Evolutionary conservation across 352 stramenopile species (phyloP).

Genomic region (Pythium biforme): DNA sequence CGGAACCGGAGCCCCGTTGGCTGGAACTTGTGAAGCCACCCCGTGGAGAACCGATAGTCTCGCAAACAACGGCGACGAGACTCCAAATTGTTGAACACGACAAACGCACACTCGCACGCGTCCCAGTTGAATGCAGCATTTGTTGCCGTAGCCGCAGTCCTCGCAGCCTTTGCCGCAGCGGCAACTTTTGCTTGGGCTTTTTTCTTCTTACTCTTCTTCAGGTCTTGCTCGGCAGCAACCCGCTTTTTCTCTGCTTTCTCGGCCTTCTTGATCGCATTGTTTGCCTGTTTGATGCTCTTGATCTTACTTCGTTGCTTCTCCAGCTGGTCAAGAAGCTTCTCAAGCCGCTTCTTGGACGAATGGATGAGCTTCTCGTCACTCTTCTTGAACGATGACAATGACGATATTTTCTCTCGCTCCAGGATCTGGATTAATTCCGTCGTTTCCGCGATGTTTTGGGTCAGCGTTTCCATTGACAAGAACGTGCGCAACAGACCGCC

Average conservation of each 20-base stretch:
- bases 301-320: slow-evolving; percentile 55
- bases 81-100: slow-evolving; percentile 88
- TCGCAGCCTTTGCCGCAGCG: slow-evolving; percentile 10
- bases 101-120: slow-evolving; percentile 76
- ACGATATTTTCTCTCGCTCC: slow-evolving; percentile 23
- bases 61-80: slow-evolving; percentile 65
- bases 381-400: slow-evolving; percentile 8
- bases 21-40: slow-evolving; percentile 50
- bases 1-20: slow-evolving; percentile 64
- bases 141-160: slow-evolving; percentile 2
- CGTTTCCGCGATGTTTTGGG: slow-evolving; percentile 52
- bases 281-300: slow-evolving; percentile 52
- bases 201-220: slow-evolving; percentile 26
- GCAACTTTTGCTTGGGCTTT: slow-evolving; percentile 4
- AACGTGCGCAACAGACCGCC: slow-evolving; percentile 72
- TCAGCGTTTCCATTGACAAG: slow-evolving; percentile 69
- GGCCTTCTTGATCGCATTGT: slow-evolving; percentile 5
- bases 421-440: slow-evolving; percentile 52
- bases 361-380: slow-evolving; percentile 27
- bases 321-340: slow-evolving; percentile 32
- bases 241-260: slow-evolving; percentile 15
- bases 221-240: slow-evolving; percentile 27
- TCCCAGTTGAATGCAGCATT: slow-evolving; percentile 51
- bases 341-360: slow-evolving; percentile 15
- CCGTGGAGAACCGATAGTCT: slow-evolving; percentile 67